Percentiles rank a stretch among this genome's conserved stretches.
Evolutionary conservation across 2,329 filamentous ascomycete genomes (phyloP).

Genomic region (Verticillium zaregamsianum): DNA sequence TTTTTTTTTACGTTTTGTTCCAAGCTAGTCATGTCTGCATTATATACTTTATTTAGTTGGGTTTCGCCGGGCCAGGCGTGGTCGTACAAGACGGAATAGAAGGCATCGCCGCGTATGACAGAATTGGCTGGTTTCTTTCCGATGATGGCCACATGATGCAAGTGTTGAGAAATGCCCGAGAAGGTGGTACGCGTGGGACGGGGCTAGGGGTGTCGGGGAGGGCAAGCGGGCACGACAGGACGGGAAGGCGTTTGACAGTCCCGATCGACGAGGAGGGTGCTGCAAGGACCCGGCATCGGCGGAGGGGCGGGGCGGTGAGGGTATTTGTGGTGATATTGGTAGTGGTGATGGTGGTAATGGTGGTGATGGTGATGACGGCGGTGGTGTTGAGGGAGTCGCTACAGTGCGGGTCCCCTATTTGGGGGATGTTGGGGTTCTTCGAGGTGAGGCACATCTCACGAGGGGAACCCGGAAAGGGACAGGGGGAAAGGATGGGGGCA

Average conservation of each 20-base stretch:
- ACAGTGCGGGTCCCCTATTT: too few species aligned
- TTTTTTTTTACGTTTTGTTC: not conserved
- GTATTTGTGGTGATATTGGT: too few species aligned
- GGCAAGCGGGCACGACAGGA: not conserved
- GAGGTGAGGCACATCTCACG: not conserved
- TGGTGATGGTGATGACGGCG: too few species aligned
- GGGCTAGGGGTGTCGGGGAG: not conserved
- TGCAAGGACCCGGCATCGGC: constrained; percentile 13
- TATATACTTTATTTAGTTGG: not conserved
- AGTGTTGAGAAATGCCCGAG: not conserved
- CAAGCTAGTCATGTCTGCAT: not conserved
- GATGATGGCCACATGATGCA: not conserved
- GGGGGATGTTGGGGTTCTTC: too few species aligned
- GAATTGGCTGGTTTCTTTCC: not conserved
- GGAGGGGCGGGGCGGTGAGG: not conserved
- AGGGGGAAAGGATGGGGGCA: not conserved
- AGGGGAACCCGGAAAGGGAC: not conserved
- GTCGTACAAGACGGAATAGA: not conserved
- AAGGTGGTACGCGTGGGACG: not conserved
- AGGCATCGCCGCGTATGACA: not conserved
- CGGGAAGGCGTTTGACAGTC: constrained; percentile 6
- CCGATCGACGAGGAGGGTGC: constrained; percentile 6
- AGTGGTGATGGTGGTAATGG: too few species aligned
- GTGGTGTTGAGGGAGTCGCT: too few species aligned
- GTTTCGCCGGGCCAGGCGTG: not conserved